These are phyloP conservation scores for Picochlorum sp. DNA, from an alignment of 139 green algal species.

Conservation along the genomic window DNA sequence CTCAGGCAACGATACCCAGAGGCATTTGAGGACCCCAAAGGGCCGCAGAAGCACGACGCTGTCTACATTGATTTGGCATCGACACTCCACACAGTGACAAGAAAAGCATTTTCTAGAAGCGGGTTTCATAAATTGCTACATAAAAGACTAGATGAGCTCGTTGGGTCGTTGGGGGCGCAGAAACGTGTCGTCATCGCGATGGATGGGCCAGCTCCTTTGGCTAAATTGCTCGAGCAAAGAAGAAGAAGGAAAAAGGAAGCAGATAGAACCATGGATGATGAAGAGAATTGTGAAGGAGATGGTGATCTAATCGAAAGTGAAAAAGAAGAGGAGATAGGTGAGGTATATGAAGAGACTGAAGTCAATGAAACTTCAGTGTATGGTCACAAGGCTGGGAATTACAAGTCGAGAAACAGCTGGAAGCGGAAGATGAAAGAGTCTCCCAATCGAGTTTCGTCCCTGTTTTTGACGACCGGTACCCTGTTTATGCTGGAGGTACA, in stretches of 20 bases:
- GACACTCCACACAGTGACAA: conserved; percentile 52
- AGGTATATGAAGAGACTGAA: not conserved
- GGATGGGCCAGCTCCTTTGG: conserved; percentile 70
- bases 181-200: conserved; percentile 67
- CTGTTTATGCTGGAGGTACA: conserved; percentile 67
- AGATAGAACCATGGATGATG: not conserved
- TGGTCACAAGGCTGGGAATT: not conserved
- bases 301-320: not conserved
- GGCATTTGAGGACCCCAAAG: conserved; percentile 34
- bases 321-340: not conserved
- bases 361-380: not conserved
- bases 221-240: conserved; percentile 78
- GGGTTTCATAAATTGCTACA: conserved; percentile 54
- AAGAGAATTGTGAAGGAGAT: not conserved
- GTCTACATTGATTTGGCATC: conserved; percentile 66
- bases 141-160: conserved; percentile 43
- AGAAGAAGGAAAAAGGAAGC: conserved; percentile 11
- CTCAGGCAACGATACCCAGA: conserved; percentile 35
- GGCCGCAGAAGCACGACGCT: conserved; percentile 35
- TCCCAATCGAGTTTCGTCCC: conserved; percentile 5
- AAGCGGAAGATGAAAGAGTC: not conserved
- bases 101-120: conserved; percentile 26
- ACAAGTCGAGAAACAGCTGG: not conserved
- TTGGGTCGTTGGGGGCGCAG: conserved; percentile 30
- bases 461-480: conserved; percentile 37